Evolutionary conservation across 441 rosid species (phyloP).

Genomic region (Euphorbia corollata): DNA sequence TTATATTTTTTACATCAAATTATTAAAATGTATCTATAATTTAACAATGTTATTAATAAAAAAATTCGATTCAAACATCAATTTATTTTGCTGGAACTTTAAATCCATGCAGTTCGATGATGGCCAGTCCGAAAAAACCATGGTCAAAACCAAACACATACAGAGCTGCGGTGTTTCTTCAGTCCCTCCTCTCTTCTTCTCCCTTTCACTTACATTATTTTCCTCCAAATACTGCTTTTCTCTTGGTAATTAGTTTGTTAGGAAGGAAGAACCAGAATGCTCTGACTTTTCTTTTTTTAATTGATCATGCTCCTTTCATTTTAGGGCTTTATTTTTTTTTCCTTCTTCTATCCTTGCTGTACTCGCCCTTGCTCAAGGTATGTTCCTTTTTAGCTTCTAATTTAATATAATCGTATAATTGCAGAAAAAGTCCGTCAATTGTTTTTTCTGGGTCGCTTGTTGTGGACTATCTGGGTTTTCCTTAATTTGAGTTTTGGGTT

Average conservation of each 20-base stretch:
- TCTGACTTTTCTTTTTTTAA: slow-evolving; percentile 4
- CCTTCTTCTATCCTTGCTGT: neutral
- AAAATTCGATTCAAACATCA: too few species aligned
- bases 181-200: neutral
- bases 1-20: too few species aligned
- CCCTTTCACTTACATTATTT: neutral
- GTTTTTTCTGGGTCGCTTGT: neutral
- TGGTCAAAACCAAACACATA: slow-evolving; percentile 6
- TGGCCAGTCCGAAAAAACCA: too few species aligned
- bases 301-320: slow-evolving; percentile 14
- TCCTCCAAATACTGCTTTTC: neutral
- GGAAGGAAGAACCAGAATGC: neutral
- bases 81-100: too few species aligned
- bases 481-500: slow-evolving; percentile 2
- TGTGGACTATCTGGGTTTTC: slow-evolving; percentile 9
- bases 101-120: too few species aligned
- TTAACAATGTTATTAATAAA: too few species aligned
- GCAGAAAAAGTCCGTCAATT: slow-evolving; percentile 7
- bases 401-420: slow-evolving; percentile 1
- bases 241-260: neutral
- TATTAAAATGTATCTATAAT: too few species aligned
- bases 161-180: slow-evolving; percentile 5
- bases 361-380: slow-evolving; percentile 24
- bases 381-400: neutral
- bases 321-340: slow-evolving; percentile 12